Evolutionary conservation across 257 asterid species (phyloP), one percentile per base, ranked within the genome.

Genomic region (Verbascum thapsus): DNA sequence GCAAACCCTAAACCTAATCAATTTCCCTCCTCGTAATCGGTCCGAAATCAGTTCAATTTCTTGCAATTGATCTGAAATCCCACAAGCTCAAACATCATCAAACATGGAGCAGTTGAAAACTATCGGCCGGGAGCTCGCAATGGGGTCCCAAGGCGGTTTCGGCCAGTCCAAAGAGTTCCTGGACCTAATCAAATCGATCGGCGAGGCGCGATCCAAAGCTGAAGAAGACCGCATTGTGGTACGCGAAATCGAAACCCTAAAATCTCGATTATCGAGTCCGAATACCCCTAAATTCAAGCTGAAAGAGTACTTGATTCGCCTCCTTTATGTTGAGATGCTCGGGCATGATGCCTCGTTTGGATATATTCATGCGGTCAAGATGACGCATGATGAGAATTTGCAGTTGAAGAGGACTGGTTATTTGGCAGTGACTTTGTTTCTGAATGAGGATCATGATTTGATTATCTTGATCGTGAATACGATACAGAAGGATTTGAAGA

Each of bases 281-380:
- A 95, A 84, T 47, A 90, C 86, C 48, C 86, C 97, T 5, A 94
- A 90, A 59, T 80, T 85, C 78, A 90, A 90, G 82, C 85, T 94
- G 70, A 94, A 90, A 68, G 99, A 94, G 79, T 94, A 81, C 67
- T 61, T 94, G 41, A 77, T 94, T 42, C 86, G 97, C 43, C 87
- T 90, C 47, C 80, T 90, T 10, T 90, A 90, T 59, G 88, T 90
- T 11, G 95, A 90, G 77, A 90, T 90, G 99, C 83, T 94, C 16
- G 97, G 96, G 43, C 96, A 90, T 64, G 99, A 94, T 39, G 96
- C 99, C 0, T 90, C 99, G 0, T 94, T 94, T 42, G 99, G 99
- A 2, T 88, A 87, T 66, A 90, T 94, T 66, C 96, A 94, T 70
- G 99, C 99, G 3, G 97, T 94, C 12, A 94, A 94, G 72, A 94